Evolutionary conservation across 192 early-diverging fungal species (phyloP), one percentile per base, ranked within the genome.

Genomic region (Funneliformis mosseae): DNA sequence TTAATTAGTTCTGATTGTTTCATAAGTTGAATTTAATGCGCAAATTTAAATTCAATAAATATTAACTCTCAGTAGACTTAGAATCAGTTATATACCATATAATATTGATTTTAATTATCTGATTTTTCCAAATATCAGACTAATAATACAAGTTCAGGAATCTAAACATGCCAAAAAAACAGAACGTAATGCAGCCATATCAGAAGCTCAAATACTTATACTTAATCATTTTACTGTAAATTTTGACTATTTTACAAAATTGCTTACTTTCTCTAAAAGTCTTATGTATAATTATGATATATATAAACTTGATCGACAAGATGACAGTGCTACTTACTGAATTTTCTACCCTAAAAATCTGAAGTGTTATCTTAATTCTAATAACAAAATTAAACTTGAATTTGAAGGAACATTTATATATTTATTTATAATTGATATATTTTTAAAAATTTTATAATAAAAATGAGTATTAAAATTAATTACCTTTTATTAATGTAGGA

Each of bases 391-490:
- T 5, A 67, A 67, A 67, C 0, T 8, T 1, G 28, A 67, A 67
- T 67, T 28, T 67, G 64, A 67, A 67, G 38, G 38, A 33, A 33
- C 12, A 16, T 67, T 67, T 67, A 16, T 67, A 33, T 67, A 67
- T 67, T 2, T 67, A 33, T 67, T 67, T 67, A 33, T 67, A 33
- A 16, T 67, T 33, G 64, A 28, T 67, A 67, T 14, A 3, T 67
- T 8, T 33, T 33, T 8, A n/a, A 67, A 41, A 67, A 67, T 6
- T 67, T 33, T 33, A 67, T 67, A 2, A 67, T 67, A 33, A 33
- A 67, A 67, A 14, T n/a, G 12, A 38, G 8, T 14, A 14, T 67
- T 14, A 0, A 33, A 67, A 67, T 67, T 67, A 41, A 67, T 67
- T 67, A 67, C 28, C 28, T 67, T 25, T 67, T 67, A 67, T 67